Base-by-base conservation (phyloP, 139 green algal genomes). In the Trebouxia sp. region DNA sequence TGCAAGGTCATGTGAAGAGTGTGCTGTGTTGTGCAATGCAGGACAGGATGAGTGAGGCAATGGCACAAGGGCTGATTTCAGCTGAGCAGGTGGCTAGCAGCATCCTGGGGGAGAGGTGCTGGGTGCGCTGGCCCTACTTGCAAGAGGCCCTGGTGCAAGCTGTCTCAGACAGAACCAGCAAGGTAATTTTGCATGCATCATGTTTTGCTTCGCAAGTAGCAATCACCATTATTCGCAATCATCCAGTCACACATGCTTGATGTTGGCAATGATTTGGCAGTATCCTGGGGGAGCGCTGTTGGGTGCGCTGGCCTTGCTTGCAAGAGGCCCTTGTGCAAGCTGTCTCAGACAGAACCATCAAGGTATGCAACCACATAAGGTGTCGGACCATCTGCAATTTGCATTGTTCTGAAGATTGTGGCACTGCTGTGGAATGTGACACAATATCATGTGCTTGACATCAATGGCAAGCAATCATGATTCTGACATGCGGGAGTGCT, bases 81-180 rank as follows among this genome's bases (percentile, higher is more conserved):
- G 88, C 84, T 3, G 65, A 42, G 26, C 38, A 78, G 77, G 84
- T 89, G 51, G 89, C 85, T 38, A 58, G 15, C 17, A 70, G 45
- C 26, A 81, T 96, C 58, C 76, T 97, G 75, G 90, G 90, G 17
- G 55, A 89, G 65, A 85, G 92, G 32, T 92, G 90, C 76, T 97
- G 94, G 85, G 86, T 98, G 43, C 90, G 92, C 76, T 98, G 94
- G 94, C 94, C 94, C 0, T 97, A 96, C 85, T 86, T 98, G 75
- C 89, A 91, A 84, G 92, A 94, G 69, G 88, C 88, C 20, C 66
- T 87, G 87, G 86, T 95, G 30, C 30, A 80, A 47, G 80, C 51
- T 37, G 56, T 84, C 22, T 84, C 80, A 30, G 80, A 81, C 74
- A 37, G 43, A 7, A 43, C 17, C 1, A 32, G 77, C 30, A 81